Conservation (phyloP, 139 green algal species). For the Astrephomene gubernaculifera region DNA sequence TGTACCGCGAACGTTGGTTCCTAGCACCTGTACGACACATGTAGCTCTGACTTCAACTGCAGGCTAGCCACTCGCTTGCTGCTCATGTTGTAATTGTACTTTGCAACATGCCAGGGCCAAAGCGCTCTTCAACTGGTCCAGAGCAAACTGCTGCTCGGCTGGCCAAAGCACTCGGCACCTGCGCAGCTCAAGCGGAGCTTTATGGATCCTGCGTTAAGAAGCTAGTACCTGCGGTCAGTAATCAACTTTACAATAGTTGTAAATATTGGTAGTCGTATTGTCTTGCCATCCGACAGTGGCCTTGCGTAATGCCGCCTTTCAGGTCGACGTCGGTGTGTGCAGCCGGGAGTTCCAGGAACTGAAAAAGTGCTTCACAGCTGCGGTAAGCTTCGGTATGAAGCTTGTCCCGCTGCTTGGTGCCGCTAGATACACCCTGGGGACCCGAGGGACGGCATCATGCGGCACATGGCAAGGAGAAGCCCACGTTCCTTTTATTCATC, state of each 20-base stretch:
- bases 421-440: too few species aligned
- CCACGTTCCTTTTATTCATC: too few species aligned
- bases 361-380: conserved; percentile 28
- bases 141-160: conserved; percentile 7
- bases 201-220: conserved; percentile 35
- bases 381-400: too few species aligned
- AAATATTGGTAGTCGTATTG: too few species aligned
- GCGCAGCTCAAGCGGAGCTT: conserved; percentile 20
- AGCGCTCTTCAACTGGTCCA: neutral
- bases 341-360: conserved; percentile 29
- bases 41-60: neutral
- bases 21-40: too few species aligned
- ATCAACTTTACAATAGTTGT: too few species aligned
- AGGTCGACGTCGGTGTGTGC: conserved; percentile 31
- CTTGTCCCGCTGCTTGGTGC: too few species aligned
- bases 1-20: too few species aligned
- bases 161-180: neutral
- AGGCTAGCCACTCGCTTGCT: neutral
- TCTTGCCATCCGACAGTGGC: too few species aligned
- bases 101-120: neutral
- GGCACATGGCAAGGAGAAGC: too few species aligned
- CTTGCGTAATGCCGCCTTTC: neutral
- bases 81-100: too few species aligned
- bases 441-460: too few species aligned
- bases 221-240: conserved; percentile 2